These are phyloP conservation scores for Russula vinacea DNA, from an alignment of 768 basidiomycete species.

Conservation along the genomic window DNA sequence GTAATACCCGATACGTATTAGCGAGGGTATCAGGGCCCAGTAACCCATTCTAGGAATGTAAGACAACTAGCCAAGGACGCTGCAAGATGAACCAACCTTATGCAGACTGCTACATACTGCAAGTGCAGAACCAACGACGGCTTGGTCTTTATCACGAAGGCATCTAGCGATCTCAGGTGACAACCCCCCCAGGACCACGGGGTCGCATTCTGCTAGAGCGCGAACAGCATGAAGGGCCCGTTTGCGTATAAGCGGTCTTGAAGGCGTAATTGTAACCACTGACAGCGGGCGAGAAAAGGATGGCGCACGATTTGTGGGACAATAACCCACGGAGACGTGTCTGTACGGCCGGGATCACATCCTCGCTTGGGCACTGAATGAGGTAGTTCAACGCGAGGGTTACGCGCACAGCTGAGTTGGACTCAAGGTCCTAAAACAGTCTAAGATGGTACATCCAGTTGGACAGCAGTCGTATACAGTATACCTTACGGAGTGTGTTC, in stretches of 20 bases:
- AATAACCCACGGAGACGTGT: constrained; percentile 61
- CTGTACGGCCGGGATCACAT: constrained; percentile 75
- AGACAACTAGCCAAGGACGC: neutral
- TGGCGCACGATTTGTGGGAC: constrained; percentile 72
- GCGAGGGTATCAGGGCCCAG: constrained; percentile 18
- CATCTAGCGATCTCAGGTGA: constrained; percentile 24
- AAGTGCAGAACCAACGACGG: constrained; percentile 24
- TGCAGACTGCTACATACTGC: constrained; percentile 18
- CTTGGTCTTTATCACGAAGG: constrained; percentile 24
- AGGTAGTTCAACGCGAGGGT: constrained; percentile 72
- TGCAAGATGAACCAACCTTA: constrained; percentile 16
- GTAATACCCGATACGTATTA: constrained; percentile 9
- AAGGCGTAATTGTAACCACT: neutral
- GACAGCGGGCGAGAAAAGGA: constrained; percentile 30
- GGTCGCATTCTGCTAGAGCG: constrained; percentile 21
- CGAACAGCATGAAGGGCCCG: constrained; percentile 23
- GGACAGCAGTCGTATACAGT: constrained; percentile 7
- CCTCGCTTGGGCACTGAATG: constrained; percentile 56
- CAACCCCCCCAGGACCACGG: constrained; percentile 14
- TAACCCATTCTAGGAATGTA: constrained; percentile 23
- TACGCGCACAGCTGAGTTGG: constrained; percentile 50
- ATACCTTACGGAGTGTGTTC: constrained; percentile 80
- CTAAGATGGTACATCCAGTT: constrained; percentile 3
- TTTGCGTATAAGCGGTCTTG: constrained; percentile 16
- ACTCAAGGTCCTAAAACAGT: constrained; percentile 66